phyloP scores from a whole-genome alignment of 768 basidiomycete species.

The Tephrocybe sp. region DNA sequence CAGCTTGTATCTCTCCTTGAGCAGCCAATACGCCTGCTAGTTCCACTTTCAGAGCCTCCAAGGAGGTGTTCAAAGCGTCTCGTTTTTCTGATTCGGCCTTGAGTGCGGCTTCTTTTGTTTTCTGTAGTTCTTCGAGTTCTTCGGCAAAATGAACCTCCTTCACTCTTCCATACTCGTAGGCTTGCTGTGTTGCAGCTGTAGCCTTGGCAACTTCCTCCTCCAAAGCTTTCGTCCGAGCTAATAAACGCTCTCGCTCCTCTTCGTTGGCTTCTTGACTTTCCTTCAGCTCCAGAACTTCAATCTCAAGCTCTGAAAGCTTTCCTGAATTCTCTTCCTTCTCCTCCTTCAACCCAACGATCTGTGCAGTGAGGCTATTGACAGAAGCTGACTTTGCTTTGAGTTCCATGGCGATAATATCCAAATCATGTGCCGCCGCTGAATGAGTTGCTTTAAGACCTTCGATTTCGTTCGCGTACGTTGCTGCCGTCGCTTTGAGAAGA shows the following conservation, averaged over 20 bases:
- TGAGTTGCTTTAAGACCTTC: conserved; percentile 53
- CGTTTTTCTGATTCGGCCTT: conserved; percentile 44
- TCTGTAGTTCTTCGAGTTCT: conserved; percentile 38
- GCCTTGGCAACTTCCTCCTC: conserved; percentile 57
- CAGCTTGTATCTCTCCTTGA: conserved; percentile 49
- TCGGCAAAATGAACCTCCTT: conserved; percentile 47
- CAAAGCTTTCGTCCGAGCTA: conserved; percentile 46
- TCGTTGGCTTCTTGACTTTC: conserved; percentile 67
- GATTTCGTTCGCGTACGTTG: conserved; percentile 51
- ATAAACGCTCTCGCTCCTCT: conserved; percentile 51
- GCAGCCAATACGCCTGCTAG: conserved; percentile 43
- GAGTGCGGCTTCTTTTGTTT: conserved; percentile 47
- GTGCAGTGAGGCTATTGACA: conserved; percentile 42
- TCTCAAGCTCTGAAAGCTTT: conserved; percentile 78
- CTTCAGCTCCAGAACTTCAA: conserved; percentile 77
- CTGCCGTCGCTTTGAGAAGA: conserved; percentile 60
- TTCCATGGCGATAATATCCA: conserved; percentile 41
- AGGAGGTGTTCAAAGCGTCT: conserved; percentile 38
- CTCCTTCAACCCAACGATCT: conserved; percentile 51
- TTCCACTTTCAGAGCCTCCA: conserved; percentile 47
- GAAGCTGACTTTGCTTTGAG: conserved; percentile 47
- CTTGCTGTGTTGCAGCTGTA: conserved; percentile 45
- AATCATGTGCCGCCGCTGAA: conserved; percentile 46
- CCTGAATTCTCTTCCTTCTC: conserved; percentile 72
- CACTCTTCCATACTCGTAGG: conserved; percentile 43